Evolutionary conservation across 768 basidiomycete species (phyloP), one percentile per base, ranked within the genome.

Genomic region (Candolleomyces aberdarensis): DNA sequence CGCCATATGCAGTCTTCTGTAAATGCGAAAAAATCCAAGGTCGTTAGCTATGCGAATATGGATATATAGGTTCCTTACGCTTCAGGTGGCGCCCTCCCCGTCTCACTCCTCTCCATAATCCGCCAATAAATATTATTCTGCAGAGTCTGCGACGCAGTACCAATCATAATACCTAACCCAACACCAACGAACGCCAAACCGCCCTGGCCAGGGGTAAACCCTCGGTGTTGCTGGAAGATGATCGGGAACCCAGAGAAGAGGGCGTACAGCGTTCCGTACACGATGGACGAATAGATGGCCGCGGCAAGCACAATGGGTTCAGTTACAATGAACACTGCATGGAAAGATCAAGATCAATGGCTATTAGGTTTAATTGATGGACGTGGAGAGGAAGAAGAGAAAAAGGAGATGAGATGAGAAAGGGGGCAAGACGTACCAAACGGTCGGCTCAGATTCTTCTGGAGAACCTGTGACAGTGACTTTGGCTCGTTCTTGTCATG

Each of bases 101-200:
- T 77, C 44, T 77, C 72, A 58, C 81, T 83, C 56, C 72, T 70
- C 40, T 77, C 74, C 76, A 84, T 81, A 17, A 78, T 78, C 46
- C 71, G 67, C 73, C 76, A 76, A 67, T 87, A 88, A 60, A 83
- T 69, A 62, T 72, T 75, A 66, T 85, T 82, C 63, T 85, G 83
- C 41, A 85, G 70, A 0, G 85, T 82, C 48, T 84, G 80, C 6
- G 83, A 74, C 6, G 70, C 70, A 17, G 81, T 79, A 1, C 85
- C 88, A 3, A 82, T 26, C 26, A 79, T 64, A 50, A 85, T 81
- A 0, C 87, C 87, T 8, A 85, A 63, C 0, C 86, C 87, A 46
- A 89, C 79, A 3, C 86, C 87, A 50, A 86, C 76, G 70, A 88
- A 89, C 0, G 86, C 83, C 13, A 88, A 78, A 6, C 86, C 85